Evolutionary conservation across 2,329 filamentous ascomycete genomes (phyloP).

Genomic region (Colletotrichum sidae): DNA sequence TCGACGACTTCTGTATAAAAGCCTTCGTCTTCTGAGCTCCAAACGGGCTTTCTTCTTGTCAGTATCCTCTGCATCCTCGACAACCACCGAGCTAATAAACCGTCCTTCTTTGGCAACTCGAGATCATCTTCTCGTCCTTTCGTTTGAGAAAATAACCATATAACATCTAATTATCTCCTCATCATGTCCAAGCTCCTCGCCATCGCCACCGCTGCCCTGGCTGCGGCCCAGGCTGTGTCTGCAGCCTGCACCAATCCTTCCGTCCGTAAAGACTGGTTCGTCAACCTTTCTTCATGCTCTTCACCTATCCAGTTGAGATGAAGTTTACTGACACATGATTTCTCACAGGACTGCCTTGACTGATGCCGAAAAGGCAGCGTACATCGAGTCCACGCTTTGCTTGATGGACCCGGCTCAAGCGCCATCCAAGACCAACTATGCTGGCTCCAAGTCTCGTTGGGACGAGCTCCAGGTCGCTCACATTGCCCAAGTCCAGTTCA

Average conservation of each 20-base stretch:
- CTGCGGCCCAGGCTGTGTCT: neutral
- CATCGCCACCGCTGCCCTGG: neutral
- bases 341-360: conserved; percentile 16
- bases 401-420: conserved; percentile 28
- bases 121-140: too few species aligned
- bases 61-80: too few species aligned
- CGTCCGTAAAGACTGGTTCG: neutral
- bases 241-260: neutral
- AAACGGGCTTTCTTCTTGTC: too few species aligned
- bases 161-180: neutral
- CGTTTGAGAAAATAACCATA: too few species aligned
- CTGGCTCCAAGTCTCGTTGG: conserved; percentile 30
- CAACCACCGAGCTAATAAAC: too few species aligned
- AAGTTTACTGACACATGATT: neutral
- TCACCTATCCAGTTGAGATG: neutral
- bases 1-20: too few species aligned
- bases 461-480: conserved; percentile 33
- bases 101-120: too few species aligned
- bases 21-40: too few species aligned
- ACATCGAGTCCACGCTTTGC: conserved; percentile 24
- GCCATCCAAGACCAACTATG: conserved; percentile 20
- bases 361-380: conserved; percentile 20
- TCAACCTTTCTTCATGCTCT: neutral
- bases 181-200: neutral
- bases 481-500: conserved; percentile 30